A percentile compares a stretch with the other conserved stretches of the same genome.
phyloP scores from a whole-genome alignment of 345 rosid species.

The Angophora floribunda region DNA sequence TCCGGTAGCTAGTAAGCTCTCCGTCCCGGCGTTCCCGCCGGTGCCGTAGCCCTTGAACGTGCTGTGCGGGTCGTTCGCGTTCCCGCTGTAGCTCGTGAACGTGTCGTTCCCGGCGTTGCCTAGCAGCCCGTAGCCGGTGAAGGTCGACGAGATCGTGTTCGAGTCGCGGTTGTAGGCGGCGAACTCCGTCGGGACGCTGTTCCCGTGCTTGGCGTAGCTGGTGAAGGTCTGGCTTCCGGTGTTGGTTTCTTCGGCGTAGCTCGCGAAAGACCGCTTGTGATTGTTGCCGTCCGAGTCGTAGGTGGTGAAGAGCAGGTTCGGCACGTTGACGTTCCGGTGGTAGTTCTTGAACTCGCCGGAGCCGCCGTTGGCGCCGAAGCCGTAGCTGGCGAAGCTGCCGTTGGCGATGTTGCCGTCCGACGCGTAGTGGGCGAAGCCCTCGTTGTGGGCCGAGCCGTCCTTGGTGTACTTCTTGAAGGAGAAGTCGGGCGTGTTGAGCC shows the following conservation, averaged over 20 bases:
- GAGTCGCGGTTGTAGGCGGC: slow-evolving; percentile 25
- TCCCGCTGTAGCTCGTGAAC: slow-evolving; percentile 39
- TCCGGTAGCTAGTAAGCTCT: slow-evolving; percentile 30
- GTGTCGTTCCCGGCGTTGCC: slow-evolving; percentile 42
- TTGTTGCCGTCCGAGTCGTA: slow-evolving; percentile 24
- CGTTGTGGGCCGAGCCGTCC: slow-evolving; percentile 19
- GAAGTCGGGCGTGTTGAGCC: slow-evolving; percentile 14
- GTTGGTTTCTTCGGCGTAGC: slow-evolving; percentile 29
- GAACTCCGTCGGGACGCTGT: slow-evolving; percentile 33
- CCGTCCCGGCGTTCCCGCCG: slow-evolving; percentile 12
- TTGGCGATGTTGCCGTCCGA: slow-evolving; percentile 33
- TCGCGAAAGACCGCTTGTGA: slow-evolving; percentile 30
- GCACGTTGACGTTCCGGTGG: slow-evolving; percentile 34
- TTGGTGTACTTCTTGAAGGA: slow-evolving; percentile 42
- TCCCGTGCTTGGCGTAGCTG: slow-evolving; percentile 56
- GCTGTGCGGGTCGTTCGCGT: slow-evolving; percentile 47
- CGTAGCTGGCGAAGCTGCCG: slow-evolving; percentile 58
- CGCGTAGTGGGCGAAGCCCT: slow-evolving; percentile 35
- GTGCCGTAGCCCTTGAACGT: slow-evolving; percentile 32
- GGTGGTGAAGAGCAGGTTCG: slow-evolving; percentile 37
- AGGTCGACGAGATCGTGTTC: slow-evolving; percentile 43
- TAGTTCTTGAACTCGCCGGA: slow-evolving; percentile 41
- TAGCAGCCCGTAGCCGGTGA: slow-evolving; percentile 34
- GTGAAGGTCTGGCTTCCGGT: slow-evolving; percentile 37
- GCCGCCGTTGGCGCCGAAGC: slow-evolving; percentile 38